Evolutionary conservation across 1,139 yeast species (phyloP).

Genomic region (Blastobotrys niveus): DNA sequence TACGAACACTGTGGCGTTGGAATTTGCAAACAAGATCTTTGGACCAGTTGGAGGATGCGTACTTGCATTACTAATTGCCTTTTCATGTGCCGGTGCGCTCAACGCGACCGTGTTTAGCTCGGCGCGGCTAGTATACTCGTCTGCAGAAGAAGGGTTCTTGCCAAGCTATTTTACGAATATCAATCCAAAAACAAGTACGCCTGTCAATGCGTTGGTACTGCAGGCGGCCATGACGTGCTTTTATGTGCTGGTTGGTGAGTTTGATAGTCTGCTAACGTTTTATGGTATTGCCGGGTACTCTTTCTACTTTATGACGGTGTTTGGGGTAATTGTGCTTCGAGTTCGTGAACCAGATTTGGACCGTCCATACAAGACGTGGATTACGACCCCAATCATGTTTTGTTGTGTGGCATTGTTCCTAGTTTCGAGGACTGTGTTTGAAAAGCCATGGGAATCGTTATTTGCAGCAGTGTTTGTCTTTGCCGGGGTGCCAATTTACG

Average conservation of each 20-base stretch:
- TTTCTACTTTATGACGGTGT: slow-evolving; percentile 38
- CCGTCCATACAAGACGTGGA: slow-evolving; percentile 37
- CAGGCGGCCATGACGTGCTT: slow-evolving; percentile 31
- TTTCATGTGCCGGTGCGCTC: slow-evolving; percentile 40
- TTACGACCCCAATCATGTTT: slow-evolving; percentile 37
- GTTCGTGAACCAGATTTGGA: slow-evolving; percentile 34
- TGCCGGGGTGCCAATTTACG: slow-evolving; percentile 34
- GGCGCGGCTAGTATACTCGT: slow-evolving; percentile 36
- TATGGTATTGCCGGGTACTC: slow-evolving; percentile 40
- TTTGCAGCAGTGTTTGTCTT: slow-evolving; percentile 30
- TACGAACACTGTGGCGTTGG: slow-evolving; percentile 37
- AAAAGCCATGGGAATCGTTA: slow-evolving; percentile 33
- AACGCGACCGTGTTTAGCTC: slow-evolving; percentile 39
- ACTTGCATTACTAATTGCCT: slow-evolving; percentile 35
- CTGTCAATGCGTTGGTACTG: slow-evolving; percentile 35
- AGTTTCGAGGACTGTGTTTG: slow-evolving; percentile 34
- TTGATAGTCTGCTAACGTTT: slow-evolving; percentile 34
- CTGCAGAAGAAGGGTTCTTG: slow-evolving; percentile 36
- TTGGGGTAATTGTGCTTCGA: slow-evolving; percentile 37
- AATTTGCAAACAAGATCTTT: slow-evolving; percentile 32
- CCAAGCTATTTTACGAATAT: slow-evolving; percentile 32
- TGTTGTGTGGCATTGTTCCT: slow-evolving; percentile 38
- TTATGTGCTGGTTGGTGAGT: slow-evolving; percentile 37
- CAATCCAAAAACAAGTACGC: slow-evolving; percentile 31
- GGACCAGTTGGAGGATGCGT: slow-evolving; percentile 32